Percentiles rank a stretch among this genome's conserved stretches.
phyloP scores from a whole-genome alignment of 1,284 basidiomycete genomes.

The Irpex lacteus region DNA sequence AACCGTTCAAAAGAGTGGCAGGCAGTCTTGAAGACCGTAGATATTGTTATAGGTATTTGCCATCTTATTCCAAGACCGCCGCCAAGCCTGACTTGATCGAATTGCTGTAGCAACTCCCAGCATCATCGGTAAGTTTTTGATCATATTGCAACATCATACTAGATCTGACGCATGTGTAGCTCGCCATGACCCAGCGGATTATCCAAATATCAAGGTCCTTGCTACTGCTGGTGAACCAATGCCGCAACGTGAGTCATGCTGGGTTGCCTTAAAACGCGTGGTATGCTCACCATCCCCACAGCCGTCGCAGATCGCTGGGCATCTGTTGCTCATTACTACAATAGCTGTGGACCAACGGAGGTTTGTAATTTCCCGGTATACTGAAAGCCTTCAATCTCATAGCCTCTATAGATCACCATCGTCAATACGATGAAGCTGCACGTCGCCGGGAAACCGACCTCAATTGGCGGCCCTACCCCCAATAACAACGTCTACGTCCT shows the following conservation, averaged over 20 bases:
- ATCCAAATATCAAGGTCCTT: constrained; percentile 54
- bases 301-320: constrained; percentile 58
- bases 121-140: constrained; percentile 38
- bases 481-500: constrained; percentile 60
- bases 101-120: constrained; percentile 25
- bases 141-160: not conserved
- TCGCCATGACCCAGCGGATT: constrained; percentile 50
- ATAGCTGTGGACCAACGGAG: constrained; percentile 50
- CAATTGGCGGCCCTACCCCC: constrained; percentile 54
- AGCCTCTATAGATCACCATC: constrained; percentile 46
- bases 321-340: constrained; percentile 38
- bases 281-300: constrained; percentile 21
- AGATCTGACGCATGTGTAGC: constrained; percentile 18
- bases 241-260: constrained; percentile 40
- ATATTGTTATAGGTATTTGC: constrained; percentile 50
- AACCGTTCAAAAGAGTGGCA: constrained; percentile 57
- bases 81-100: constrained; percentile 28
- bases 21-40: constrained; percentile 52
- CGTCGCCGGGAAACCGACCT: constrained; percentile 37
- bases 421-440: constrained; percentile 57
- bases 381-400: not conserved
- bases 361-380: constrained; percentile 24
- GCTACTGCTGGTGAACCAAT: constrained; percentile 63
- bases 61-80: not conserved
- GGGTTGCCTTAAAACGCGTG: not conserved